These are phyloP conservation scores for Pythium brachiatum DNA, from an alignment of 352 stramenopile genomes.

Conservation along the genomic window DNA sequence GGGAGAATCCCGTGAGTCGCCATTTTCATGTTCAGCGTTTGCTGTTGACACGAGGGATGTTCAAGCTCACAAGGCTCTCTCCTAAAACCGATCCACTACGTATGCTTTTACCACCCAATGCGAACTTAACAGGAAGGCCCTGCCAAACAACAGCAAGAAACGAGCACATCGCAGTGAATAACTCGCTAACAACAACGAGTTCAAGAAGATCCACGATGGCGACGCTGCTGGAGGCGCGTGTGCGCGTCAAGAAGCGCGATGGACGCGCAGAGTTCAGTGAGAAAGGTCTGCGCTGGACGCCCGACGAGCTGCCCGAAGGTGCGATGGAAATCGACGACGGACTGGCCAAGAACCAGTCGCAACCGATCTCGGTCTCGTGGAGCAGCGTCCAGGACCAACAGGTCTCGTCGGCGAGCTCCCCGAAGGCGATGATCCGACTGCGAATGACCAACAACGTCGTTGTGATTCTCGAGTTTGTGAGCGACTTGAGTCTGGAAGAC, in stretches of 20 bases:
- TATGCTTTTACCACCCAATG: background rate
- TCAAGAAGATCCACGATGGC: conserved; percentile 15
- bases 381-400: conserved; percentile 76
- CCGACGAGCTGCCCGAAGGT: conserved; percentile 32
- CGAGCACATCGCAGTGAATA: background rate
- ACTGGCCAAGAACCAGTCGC: conserved; percentile 7
- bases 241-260: conserved; percentile 83
- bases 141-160: background rate
- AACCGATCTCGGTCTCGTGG: conserved; percentile 64
- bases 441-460: conserved; percentile 60
- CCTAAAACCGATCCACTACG: conserved; percentile 10
- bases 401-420: conserved; percentile 67
- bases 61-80: background rate
- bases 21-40: background rate
- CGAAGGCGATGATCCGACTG: conserved; percentile 82
- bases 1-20: background rate
- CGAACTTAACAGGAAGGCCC: background rate
- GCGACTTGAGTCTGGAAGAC: conserved; percentile 46
- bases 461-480: conserved; percentile 71
- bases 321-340: conserved; percentile 9
- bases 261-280: conserved; percentile 54
- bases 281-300: conserved; percentile 59
- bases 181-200: background rate
- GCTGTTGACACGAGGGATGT: background rate
- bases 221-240: conserved; percentile 44